These are phyloP conservation scores for Breynia disticha DNA, from an alignment of 441 rosid species.

Conservation along the genomic window DNA sequence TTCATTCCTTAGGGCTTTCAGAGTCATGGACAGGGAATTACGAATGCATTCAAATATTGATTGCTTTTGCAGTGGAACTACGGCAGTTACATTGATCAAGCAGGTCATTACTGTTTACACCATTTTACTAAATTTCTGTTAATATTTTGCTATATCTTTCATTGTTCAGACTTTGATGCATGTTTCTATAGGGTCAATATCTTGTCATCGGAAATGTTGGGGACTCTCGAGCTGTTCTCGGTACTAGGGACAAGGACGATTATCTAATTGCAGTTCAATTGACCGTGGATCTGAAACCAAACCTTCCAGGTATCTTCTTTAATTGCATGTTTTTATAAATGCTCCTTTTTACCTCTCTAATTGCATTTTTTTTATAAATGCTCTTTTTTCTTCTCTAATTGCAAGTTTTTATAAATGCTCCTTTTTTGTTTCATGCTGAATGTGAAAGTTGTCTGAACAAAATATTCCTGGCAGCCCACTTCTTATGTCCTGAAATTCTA, in stretches of 20 bases:
- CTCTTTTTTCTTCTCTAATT: neutral
- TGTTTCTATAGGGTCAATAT: slow-evolving; percentile 48
- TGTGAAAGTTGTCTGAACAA: neutral
- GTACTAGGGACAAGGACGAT: slow-evolving; percentile 59
- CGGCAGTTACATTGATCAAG: slow-evolving; percentile 91
- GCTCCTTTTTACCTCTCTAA: neutral
- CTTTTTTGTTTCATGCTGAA: neutral
- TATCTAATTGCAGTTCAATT: slow-evolving; percentile 74
- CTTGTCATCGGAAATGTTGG: slow-evolving; percentile 91
- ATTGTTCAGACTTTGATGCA: neutral
- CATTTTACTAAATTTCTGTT: neutral
- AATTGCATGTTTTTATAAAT: neutral
- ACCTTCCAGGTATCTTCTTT: slow-evolving; percentile 92
- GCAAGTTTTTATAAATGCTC: neutral
- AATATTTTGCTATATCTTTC: neutral
- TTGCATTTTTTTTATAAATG: neutral
- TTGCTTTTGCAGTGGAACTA: slow-evolving; percentile 95
- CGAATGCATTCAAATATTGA: slow-evolving; percentile 53
- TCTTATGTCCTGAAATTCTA: no score
- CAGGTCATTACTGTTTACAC: slow-evolving; percentile 41
- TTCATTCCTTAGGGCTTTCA: slow-evolving; percentile 83
- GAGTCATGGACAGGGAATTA: slow-evolving; percentile 90
- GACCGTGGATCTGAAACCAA: slow-evolving; percentile 93
- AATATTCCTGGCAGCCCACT: neutral
- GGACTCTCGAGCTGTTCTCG: slow-evolving; percentile 89